phyloP scores from a whole-genome alignment of 805 yeast species.

The Lachancea nothofagi region DNA sequence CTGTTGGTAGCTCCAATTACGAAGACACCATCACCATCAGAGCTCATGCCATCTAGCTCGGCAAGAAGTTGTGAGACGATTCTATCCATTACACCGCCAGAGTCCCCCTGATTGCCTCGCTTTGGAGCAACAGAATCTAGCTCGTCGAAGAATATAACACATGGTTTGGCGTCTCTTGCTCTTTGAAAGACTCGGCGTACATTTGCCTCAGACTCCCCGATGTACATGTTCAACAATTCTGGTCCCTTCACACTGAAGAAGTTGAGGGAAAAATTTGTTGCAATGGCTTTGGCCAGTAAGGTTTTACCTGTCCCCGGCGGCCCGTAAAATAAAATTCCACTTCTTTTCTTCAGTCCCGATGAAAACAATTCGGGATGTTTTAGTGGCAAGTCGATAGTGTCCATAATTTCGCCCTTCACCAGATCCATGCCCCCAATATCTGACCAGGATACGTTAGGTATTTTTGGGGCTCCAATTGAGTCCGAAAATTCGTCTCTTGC shows the following conservation, averaged over 20 bases:
- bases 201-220: conserved; percentile 97
- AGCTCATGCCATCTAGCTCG: conserved; percentile 93
- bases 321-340: conserved; percentile 92
- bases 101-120: conserved; percentile 97
- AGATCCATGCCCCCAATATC: conserved; percentile 93
- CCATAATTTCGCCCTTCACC: conserved; percentile 88
- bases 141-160: conserved; percentile 96
- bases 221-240: conserved; percentile 92
- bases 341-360: conserved; percentile 85
- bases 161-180: conserved; percentile 95
- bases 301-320: conserved; percentile 99
- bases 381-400: conserved; percentile 93
- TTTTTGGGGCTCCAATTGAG: conserved; percentile 93
- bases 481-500: conserved; percentile 88
- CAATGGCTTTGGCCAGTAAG: conserved; percentile 91
- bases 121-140: conserved; percentile 97
- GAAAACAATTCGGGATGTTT: conserved; percentile 86
- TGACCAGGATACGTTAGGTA: conserved; percentile 93
- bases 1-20: conserved; percentile 99
- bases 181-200: conserved; percentile 89
- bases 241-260: conserved; percentile 98
- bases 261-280: conserved; percentile 88
- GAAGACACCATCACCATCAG: conserved; percentile 79
- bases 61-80: conserved; percentile 93
- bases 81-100: conserved; percentile 99